phyloP scores from a whole-genome alignment of 2,329 filamentous ascomycete genomes.

The Verticillium tricorpus region DNA sequence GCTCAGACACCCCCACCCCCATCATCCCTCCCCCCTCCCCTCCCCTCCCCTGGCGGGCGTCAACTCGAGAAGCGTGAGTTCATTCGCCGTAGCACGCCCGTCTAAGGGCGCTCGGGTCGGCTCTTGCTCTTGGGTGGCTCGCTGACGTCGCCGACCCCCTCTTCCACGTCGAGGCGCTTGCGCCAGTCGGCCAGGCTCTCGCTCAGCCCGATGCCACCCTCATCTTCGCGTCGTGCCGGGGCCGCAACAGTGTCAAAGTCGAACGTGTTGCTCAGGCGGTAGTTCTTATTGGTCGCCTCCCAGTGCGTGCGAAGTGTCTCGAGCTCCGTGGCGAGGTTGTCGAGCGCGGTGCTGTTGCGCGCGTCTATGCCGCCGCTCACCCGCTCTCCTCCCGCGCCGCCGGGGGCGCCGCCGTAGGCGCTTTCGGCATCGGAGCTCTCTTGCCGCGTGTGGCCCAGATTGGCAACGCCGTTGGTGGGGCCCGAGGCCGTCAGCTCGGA shows the following conservation, averaged over 20 bases:
- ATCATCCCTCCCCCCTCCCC: conserved; percentile 3
- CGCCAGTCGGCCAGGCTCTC: conserved; percentile 77
- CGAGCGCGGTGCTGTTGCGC: conserved; percentile 66
- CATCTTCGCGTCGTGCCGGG: conserved; percentile 37
- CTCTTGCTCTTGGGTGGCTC: conserved; percentile 11
- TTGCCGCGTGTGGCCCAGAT: conserved; percentile 41
- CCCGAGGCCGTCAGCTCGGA: conserved; percentile 32
- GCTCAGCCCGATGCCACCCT: conserved; percentile 50
- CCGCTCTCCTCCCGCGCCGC: conserved; percentile 17
- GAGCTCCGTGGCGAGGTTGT: conserved; percentile 87
- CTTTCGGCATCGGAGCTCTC: conserved; percentile 59
- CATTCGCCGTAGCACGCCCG: conserved; percentile 14
- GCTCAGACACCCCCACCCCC: conserved; percentile 7
- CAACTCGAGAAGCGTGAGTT: conserved; percentile 13
- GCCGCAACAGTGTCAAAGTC: conserved; percentile 61
- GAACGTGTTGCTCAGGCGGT: conserved; percentile 83
- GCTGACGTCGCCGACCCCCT: conserved; percentile 18
- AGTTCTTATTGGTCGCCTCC: conserved; percentile 94
- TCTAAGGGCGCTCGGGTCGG: conserved; percentile 14
- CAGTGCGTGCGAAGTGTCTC: conserved; percentile 87
- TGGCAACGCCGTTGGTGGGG: conserved; percentile 28
- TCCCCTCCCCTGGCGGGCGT: neutral
- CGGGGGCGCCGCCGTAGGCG: conserved; percentile 54
- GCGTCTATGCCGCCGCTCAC: conserved; percentile 32
- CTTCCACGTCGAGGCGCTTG: conserved; percentile 62